Percentiles rank a stretch among this genome's conserved stretches.
phyloP scores from a whole-genome alignment of 2,329 filamentous ascomycete genomes.

The Truncatella angustata region DNA sequence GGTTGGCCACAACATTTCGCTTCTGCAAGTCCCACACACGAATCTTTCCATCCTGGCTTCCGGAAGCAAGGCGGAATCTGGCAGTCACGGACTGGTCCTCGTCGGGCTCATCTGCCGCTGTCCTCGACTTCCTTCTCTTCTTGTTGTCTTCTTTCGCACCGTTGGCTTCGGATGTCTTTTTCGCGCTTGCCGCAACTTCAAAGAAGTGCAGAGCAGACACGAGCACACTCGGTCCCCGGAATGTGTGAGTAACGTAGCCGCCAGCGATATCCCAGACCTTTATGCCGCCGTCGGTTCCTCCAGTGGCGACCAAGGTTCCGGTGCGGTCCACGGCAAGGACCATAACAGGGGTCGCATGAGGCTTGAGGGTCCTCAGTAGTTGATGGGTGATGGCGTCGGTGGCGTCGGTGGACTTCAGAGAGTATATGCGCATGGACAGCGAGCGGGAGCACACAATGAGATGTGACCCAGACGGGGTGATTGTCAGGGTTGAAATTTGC shows the following conservation, averaged over 20 bases:
- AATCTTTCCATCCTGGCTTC: conserved; percentile 91
- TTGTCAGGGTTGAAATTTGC: conserved; percentile 71
- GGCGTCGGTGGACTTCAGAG: conserved; percentile 60
- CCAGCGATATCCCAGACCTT: conserved; percentile 95
- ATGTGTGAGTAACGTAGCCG: conserved; percentile 91
- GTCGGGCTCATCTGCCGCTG: conserved; percentile 36
- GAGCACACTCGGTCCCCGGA: conserved; percentile 87
- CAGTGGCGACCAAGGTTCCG: conserved; percentile 86
- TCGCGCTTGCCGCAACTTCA: conserved; percentile 56
- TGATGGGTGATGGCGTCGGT: conserved; percentile 61
- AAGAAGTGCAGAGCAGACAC: conserved; percentile 93
- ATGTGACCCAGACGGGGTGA: conserved; percentile 85
- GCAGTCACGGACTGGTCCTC: conserved; percentile 40
- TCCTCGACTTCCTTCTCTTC: conserved; percentile 43
- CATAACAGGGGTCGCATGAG: conserved; percentile 86
- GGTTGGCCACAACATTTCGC: conserved; percentile 69
- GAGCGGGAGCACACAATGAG: conserved; percentile 90
- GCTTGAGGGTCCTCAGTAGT: conserved; percentile 78
- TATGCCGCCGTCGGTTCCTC: conserved; percentile 87
- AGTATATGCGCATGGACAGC: conserved; percentile 91
- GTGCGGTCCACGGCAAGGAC: conserved; percentile 83
- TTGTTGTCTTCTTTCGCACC: conserved; percentile 37
- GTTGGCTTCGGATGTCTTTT: conserved; percentile 42
- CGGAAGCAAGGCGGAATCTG: conserved; percentile 80
- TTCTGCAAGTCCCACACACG: conserved; percentile 90